Base-by-base conservation (phyloP, 371 early-diverging fungal genomes). In the Actinomortierella ambigua region DNA sequence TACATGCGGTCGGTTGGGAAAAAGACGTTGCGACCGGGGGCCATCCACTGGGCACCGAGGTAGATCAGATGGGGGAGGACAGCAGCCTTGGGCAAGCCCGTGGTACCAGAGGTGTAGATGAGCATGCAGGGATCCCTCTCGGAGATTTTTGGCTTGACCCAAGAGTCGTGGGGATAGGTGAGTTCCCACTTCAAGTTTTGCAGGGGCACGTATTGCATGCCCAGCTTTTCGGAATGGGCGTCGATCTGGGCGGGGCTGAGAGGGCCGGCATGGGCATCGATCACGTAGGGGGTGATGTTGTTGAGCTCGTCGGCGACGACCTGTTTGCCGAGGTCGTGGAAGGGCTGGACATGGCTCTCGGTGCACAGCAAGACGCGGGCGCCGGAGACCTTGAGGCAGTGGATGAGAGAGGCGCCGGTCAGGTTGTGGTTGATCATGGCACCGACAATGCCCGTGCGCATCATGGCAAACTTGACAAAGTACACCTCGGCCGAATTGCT, bases 81-180 rank as follows among this genome's bases (percentile, higher is more conserved):
- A 17, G 40, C 49, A 0, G 57, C 61, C 54, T 61, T 61, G 14
- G 95, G 94, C 17, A 64, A 73, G 0, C 92, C 93, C 3, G 88
- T 83, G 41, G 89, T 81, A 55, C 98, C 96, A 65, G 89, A 88
- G 6, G 97, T 98, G 70, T 94, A 97, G 80, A 94, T 95, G 54
- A 96, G 90, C 34, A 34, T 34, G 34, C 34, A 34, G 34, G 34
- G 34, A 11, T 34, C 34, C 11, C 34, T 34, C 34, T 34, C 34
- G 4, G 34, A 6, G 34, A 34, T 34, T 11, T 34, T 34, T 34
- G 34, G 34, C 34, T 34, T 34, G 34, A 34, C 34, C 34, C 34
- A 34, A 11, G 34, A 6, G 11, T 34, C 34, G 11, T 34, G 34
- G 11, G 34, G 34, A 34, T 34, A 34, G 7, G 34, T 34, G 34